Evolutionary conservation across 768 basidiomycete genomes (phyloP).

Genomic region (Tephrocybe rancida): DNA sequence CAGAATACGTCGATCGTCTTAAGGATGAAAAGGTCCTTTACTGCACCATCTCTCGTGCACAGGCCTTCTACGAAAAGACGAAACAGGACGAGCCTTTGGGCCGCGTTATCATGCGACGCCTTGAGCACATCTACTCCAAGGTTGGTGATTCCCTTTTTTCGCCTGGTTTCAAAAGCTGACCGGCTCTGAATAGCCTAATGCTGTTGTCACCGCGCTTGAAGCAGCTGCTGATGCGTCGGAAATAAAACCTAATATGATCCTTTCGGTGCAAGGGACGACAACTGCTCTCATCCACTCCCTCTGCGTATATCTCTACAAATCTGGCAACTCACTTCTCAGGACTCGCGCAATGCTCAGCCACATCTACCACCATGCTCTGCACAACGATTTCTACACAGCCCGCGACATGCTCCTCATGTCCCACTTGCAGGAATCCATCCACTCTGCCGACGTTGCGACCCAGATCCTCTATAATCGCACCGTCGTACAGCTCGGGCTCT

Average conservation of each 20-base stretch:
- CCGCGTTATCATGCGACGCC: conserved; percentile 89
- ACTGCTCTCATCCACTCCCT: conserved; percentile 84
- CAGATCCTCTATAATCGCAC: conserved; percentile 99
- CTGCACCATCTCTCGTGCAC: conserved; percentile 89
- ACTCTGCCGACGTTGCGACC: conserved; percentile 94
- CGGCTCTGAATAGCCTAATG: conserved; percentile 68
- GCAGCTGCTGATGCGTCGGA: conserved; percentile 59
- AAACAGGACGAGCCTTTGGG: conserved; percentile 77
- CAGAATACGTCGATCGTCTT: conserved; percentile 96
- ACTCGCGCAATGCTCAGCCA: conserved; percentile 98
- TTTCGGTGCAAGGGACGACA: conserved; percentile 57
- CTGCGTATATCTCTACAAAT: conserved; percentile 92
- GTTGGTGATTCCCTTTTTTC: conserved; percentile 38
- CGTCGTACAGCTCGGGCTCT: conserved; percentile 94
- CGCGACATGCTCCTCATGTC: conserved; percentile 99
- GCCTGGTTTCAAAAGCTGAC: conserved; percentile 6
- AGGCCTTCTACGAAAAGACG: conserved; percentile 87
- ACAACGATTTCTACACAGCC: conserved; percentile 95
- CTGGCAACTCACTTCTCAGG: conserved; percentile 87
- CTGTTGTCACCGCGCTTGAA: conserved; percentile 91
- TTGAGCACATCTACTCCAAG: conserved; percentile 99
- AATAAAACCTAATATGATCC: conserved; percentile 62
- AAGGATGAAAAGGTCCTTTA: conserved; percentile 97
- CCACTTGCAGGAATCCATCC: conserved; percentile 95
- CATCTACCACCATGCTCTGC: conserved; percentile 95